Evolutionary conservation across 139 green algal genomes (phyloP).

Genomic region (Chlorella vulgaris): DNA sequence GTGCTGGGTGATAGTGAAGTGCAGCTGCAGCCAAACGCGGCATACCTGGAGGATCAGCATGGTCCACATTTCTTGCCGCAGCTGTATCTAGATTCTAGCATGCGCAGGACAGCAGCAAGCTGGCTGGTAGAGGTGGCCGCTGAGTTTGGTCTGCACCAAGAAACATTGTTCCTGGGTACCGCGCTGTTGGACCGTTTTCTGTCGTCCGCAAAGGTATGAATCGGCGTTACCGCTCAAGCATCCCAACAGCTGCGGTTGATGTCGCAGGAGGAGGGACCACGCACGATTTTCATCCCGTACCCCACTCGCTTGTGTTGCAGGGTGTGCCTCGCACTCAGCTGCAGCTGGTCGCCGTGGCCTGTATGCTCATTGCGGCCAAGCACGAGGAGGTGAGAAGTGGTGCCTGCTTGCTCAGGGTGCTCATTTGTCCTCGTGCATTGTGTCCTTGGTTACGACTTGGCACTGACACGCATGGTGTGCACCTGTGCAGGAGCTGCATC

Average conservation of each 20-base stretch:
- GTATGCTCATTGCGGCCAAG: conserved; percentile 62
- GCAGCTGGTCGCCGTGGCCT: conserved; percentile 64
- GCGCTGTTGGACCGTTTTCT: conserved; percentile 64
- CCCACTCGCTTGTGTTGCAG: conserved; percentile 3
- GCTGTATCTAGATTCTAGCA: conserved; percentile 47
- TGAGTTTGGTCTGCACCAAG: conserved; percentile 57
- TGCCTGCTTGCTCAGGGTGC: no score
- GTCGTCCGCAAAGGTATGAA: conserved; percentile 13
- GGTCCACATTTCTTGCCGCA: background rate
- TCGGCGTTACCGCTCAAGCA: background rate
- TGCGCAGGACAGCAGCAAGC: conserved; percentile 47
- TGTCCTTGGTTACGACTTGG: background rate
- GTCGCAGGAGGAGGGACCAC: background rate
- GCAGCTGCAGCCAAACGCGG: background rate
- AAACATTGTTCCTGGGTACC: conserved; percentile 53
- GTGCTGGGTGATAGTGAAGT: conserved; percentile 13
- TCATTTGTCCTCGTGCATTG: no score
- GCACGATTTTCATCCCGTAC: background rate
- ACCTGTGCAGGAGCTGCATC: conserved; percentile 47
- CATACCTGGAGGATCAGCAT: conserved; percentile 34
- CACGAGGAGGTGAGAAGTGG: conserved; percentile 62
- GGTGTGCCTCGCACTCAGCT: conserved; percentile 53
- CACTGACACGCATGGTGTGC: no score
- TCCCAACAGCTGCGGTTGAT: background rate
- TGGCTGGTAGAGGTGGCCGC: conserved; percentile 58